Percentiles rank a stretch among this genome's conserved stretches.
Evolutionary conservation across 169 alveolate genomes (phyloP).

Genomic region (Theileria annulata): DNA sequence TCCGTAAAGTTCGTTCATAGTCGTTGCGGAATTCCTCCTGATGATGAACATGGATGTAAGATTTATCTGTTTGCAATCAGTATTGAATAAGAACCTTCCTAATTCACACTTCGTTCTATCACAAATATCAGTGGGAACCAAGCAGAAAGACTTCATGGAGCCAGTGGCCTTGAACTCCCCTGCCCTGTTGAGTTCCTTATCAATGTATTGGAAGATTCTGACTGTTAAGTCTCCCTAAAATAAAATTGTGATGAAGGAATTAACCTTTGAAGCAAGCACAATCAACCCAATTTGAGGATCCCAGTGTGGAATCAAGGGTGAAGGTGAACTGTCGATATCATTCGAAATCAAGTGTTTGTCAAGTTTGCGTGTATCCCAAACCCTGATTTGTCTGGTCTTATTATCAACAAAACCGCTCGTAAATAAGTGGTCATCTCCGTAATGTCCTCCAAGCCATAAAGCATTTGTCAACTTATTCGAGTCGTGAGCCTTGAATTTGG

Average conservation of each 20-base stretch:
- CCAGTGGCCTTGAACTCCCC: slow-evolving; percentile 72
- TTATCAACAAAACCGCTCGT: slow-evolving; percentile 77
- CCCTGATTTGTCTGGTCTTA: slow-evolving; percentile 71
- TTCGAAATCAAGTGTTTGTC: slow-evolving; percentile 47
- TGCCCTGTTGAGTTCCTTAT: slow-evolving; percentile 63
- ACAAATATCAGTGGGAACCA: slow-evolving; percentile 68
- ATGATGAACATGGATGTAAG: slow-evolving; percentile 73
- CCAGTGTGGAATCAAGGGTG: slow-evolving; percentile 76
- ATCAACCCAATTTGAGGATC: slow-evolving; percentile 73
- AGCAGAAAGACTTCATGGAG: slow-evolving; percentile 75
- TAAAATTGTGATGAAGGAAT: not conserved
- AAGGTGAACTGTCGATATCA: slow-evolving; percentile 72
- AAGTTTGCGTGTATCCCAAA: slow-evolving; percentile 74
- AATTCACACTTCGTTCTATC: slow-evolving; percentile 75
- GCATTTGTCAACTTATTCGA: slow-evolving; percentile 68
- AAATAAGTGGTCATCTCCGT: slow-evolving; percentile 65
- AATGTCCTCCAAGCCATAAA: slow-evolving; percentile 72
- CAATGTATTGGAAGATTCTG: slow-evolving; percentile 72
- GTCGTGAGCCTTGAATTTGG: slow-evolving; percentile 63
- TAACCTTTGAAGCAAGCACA: slow-evolving; percentile 67
- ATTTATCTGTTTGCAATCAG: slow-evolving; percentile 64
- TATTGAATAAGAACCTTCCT: slow-evolving; percentile 72
- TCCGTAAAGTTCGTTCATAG: slow-evolving; percentile 71
- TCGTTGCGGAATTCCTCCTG: slow-evolving; percentile 64
- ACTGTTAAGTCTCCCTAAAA: slow-evolving; percentile 75